Percentiles rank a stretch among this genome's conserved stretches.
Evolutionary conservation across 305 asterid species (phyloP).

Genomic region (Fraxinus baroniana): DNA sequence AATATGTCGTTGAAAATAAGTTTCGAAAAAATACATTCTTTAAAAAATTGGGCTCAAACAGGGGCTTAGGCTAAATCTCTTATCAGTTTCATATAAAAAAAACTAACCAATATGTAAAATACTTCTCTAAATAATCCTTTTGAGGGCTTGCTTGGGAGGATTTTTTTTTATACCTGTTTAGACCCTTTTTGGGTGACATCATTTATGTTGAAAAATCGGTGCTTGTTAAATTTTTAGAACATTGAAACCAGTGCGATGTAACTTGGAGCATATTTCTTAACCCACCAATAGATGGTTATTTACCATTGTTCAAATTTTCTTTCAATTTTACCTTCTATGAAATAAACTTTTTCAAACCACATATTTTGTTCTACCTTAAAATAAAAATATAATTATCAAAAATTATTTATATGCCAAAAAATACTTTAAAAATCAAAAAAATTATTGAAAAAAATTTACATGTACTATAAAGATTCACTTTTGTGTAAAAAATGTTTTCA

Average conservation of each 20-base stretch:
- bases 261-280: not conserved
- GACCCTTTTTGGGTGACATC: not conserved
- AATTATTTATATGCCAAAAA: no score
- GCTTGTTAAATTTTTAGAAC: not conserved
- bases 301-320: not conserved
- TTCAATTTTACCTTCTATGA: not conserved
- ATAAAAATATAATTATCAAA: no score
- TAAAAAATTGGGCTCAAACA: no score
- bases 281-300: not conserved
- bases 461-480: not conserved
- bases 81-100: not conserved
- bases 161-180: no score
- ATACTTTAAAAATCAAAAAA: not conserved
- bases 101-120: not conserved
- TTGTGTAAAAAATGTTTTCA: not conserved
- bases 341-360: not conserved
- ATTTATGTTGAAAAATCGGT: not conserved
- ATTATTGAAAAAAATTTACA: no score
- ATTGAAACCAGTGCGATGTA: not conserved
- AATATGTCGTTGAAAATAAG: no score
- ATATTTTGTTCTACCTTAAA: not conserved
- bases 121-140: not conserved
- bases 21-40: no score
- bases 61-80: not conserved
- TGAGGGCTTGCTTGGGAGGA: not conserved